A percentile compares a stretch with the other conserved stretches of the same genome.
Conservation (phyloP, 1,139 yeast species). For the Kodamaea sp. region DNA sequence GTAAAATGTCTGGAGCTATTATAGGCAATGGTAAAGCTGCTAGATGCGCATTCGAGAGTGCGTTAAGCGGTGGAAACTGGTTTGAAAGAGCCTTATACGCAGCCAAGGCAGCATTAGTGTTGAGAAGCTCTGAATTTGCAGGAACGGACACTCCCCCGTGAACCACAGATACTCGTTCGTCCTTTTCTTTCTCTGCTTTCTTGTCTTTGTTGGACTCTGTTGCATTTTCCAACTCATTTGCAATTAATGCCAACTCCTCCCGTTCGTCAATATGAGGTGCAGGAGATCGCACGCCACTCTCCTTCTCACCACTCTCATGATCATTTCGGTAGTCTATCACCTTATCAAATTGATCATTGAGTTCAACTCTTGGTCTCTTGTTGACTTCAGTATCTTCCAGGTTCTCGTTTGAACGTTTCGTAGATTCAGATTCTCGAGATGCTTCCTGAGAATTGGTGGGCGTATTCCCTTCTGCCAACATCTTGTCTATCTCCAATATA, state of each 20-base stretch:
- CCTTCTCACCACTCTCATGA: slow-evolving; percentile 5
- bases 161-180: slow-evolving; percentile 12
- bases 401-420: slow-evolving; percentile 4
- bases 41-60: slow-evolving; percentile 52
- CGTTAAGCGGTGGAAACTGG: slow-evolving; percentile 40
- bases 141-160: slow-evolving; percentile 34
- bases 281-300: neutral
- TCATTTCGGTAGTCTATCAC: slow-evolving; percentile 11
- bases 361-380: slow-evolving; percentile 8
- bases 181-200: slow-evolving; percentile 5
- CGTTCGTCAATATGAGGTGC: slow-evolving; percentile 15
- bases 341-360: slow-evolving; percentile 10
- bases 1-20: slow-evolving; percentile 55
- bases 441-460: slow-evolving; percentile 3
- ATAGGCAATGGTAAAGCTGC: slow-evolving; percentile 60
- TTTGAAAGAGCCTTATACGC: slow-evolving; percentile 46
- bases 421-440: neutral
- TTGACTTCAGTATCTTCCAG: slow-evolving; percentile 1
- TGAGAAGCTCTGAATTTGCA: slow-evolving; percentile 43
- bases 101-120: slow-evolving; percentile 43
- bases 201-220: slow-evolving; percentile 21
- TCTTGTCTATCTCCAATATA: slow-evolving; percentile 12
- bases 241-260: slow-evolving; percentile 21
- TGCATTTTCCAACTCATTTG: slow-evolving; percentile 25
- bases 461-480: slow-evolving; percentile 10